Conservation (phyloP, 2,329 filamentous ascomycete species). For the Corinectria fuckeliana region DNA sequence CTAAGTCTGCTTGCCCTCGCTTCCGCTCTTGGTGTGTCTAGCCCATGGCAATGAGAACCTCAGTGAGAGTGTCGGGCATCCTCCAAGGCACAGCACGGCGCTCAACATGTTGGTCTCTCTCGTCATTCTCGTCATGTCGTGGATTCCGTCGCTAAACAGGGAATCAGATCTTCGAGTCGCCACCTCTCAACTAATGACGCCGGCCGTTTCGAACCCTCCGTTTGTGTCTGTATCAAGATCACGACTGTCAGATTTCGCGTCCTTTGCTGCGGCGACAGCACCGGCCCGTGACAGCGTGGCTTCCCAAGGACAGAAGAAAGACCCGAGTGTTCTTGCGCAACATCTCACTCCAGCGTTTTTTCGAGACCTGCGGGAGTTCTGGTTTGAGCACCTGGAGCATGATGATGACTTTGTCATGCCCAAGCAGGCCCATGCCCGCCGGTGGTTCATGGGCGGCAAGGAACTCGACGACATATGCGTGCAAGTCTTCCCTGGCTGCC, state of each 20-base stretch:
- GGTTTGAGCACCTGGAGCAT: conserved; percentile 45
- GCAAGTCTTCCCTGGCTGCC: conserved; percentile 32
- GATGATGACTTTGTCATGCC: conserved; percentile 39
- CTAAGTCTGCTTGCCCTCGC: no score
- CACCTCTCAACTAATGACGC: conserved; percentile 6
- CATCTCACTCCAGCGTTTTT: conserved; percentile 41
- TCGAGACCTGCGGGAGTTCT: conserved; percentile 43
- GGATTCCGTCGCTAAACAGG: conserved; percentile 28
- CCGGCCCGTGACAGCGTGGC: conserved; percentile 1
- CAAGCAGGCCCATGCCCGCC: conserved; percentile 32
- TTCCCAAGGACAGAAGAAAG: neutral
- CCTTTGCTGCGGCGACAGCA: neutral
- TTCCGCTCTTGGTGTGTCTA: no score
- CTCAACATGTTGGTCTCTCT: conserved; percentile 31
- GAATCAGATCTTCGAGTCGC: conserved; percentile 22
- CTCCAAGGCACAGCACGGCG: conserved; percentile 16
- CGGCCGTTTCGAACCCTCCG: conserved; percentile 2
- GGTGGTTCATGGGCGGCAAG: conserved; percentile 45
- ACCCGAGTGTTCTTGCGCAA: conserved; percentile 14
- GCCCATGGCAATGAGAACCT: conserved; percentile 16
- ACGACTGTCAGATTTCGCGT: conserved; percentile 1
- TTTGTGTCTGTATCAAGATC: neutral
- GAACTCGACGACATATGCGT: conserved; percentile 46
- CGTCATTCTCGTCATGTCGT: conserved; percentile 21
- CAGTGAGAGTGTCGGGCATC: conserved; percentile 7